Evolutionary conservation across 2,329 filamentous ascomycete genomes (phyloP).

Genomic region (Albifimbria verrucaria): DNA sequence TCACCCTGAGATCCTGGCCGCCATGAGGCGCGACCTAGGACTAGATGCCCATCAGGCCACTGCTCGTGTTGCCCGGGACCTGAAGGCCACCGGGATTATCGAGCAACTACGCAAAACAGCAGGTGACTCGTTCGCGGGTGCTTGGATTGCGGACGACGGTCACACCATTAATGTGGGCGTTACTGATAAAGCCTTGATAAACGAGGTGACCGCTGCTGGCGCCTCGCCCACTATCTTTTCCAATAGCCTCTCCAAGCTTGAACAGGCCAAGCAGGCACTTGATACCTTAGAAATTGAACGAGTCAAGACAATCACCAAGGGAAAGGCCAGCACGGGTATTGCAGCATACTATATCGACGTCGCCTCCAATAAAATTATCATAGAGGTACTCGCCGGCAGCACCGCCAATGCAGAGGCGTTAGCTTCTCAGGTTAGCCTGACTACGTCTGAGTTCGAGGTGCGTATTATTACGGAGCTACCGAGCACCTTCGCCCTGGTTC

Average conservation of each 20-base stretch:
- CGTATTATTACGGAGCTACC: conserved; percentile 6
- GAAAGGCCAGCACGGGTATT: conserved; percentile 4
- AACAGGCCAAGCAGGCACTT: conserved; percentile 5
- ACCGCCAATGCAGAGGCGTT: conserved; percentile 4
- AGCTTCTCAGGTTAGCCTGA: conserved; percentile 7
- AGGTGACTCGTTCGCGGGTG: conserved; percentile 8
- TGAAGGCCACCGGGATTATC: conserved; percentile 2
- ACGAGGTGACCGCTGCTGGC: conserved; percentile 5
- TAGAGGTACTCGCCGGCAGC: conserved; percentile 8
- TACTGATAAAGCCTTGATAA: conserved; percentile 2
- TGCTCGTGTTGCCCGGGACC: conserved; percentile 6
- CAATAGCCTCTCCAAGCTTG: conserved; percentile 8
- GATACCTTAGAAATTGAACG: conserved; percentile 1
- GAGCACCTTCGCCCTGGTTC: conserved; percentile 1
- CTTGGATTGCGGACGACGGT: conserved; percentile 5
- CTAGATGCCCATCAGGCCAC: conserved; percentile 6
- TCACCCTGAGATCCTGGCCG: conserved; percentile 4
- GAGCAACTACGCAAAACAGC: conserved; percentile 4
- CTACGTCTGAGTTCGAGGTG: conserved; percentile 9
- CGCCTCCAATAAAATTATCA: conserved; percentile 8
- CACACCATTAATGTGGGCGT: conserved; percentile 4
- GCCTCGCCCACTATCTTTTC: conserved; percentile 3
- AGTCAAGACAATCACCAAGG: not conserved
- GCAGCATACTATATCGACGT: conserved; percentile 10
- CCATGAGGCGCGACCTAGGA: conserved; percentile 10